Percentiles rank a stretch among this genome's conserved stretches.
These are phyloP conservation scores for Penicillium canariense DNA, from an alignment of 495 filamentous ascomycete species.

Conservation along the genomic window DNA sequence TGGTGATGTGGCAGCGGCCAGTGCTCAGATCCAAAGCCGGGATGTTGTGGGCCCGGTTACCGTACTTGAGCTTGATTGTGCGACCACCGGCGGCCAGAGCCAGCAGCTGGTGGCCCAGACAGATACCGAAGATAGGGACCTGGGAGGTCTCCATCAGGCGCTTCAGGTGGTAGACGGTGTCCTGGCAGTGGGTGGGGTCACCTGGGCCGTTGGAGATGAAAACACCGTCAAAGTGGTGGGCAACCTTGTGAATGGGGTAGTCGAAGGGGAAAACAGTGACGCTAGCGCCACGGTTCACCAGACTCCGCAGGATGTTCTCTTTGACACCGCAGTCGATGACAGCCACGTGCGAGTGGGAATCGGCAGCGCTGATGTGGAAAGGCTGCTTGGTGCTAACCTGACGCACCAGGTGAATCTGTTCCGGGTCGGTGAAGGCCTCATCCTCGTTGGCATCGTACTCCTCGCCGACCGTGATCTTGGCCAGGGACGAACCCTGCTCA, in stretches of 20 bases:
- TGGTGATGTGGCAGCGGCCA: conserved; percentile 96
- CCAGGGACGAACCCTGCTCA: conserved; percentile 93
- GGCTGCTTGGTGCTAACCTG: conserved; percentile 96
- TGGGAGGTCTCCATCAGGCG: conserved; percentile 87
- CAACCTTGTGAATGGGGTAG: conserved; percentile 96
- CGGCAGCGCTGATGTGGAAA: conserved; percentile 81
- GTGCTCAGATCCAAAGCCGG: conserved; percentile 91
- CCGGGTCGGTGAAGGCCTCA: conserved; percentile 91
- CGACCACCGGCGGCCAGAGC: conserved; percentile 74
- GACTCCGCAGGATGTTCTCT: conserved; percentile 95
- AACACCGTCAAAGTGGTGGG: conserved; percentile 94
- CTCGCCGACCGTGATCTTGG: conserved; percentile 92
- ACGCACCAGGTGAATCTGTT: conserved; percentile 92
- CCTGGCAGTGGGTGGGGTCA: conserved; percentile 93
- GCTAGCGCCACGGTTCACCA: conserved; percentile 82
- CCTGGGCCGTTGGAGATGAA: conserved; percentile 98
- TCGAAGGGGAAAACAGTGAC: conserved; percentile 94
- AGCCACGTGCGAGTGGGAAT: conserved; percentile 83
- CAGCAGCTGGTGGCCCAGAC: conserved; percentile 84
- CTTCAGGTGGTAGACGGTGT: conserved; percentile 85
- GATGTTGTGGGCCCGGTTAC: conserved; percentile 98
- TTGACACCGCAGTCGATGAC: conserved; percentile 98
- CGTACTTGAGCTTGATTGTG: conserved; percentile 95
- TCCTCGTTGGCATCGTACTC: conserved; percentile 99
- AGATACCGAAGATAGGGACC: conserved; percentile 95